A percentile compares a stretch with the other conserved stretches of the same genome.
Evolutionary conservation across 2,329 filamentous ascomycete genomes (phyloP).

Genomic region (Xylariomycetidae sp.): DNA sequence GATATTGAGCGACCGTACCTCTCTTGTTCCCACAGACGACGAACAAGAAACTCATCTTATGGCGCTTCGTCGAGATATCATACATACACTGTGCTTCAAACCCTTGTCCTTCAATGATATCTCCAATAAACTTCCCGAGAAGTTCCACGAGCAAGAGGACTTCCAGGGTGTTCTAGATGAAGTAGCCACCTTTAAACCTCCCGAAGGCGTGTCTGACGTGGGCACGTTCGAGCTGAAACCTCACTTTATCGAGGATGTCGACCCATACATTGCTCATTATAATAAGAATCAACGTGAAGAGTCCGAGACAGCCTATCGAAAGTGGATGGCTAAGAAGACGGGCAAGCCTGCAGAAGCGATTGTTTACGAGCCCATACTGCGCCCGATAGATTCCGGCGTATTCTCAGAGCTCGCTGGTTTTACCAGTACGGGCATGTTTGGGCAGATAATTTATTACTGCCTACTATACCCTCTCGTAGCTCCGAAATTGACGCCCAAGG

Average conservation of each 20-base stretch:
- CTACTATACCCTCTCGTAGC: conserved; percentile 75
- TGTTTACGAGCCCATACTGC: conserved; percentile 84
- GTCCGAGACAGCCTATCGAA: conserved; percentile 82
- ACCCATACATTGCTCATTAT: conserved; percentile 94
- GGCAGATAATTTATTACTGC: conserved; percentile 84
- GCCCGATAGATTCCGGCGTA: conserved; percentile 68
- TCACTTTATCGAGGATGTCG: conserved; percentile 80
- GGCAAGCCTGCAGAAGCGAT: conserved; percentile 78
- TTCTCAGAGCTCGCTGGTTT: conserved; percentile 76
- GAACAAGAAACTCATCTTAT: conserved; percentile 61
- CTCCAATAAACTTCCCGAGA: conserved; percentile 78
- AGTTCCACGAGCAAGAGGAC: conserved; percentile 81
- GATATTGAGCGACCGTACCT: conserved; percentile 81
- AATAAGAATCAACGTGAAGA: conserved; percentile 97
- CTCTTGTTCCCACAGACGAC: conserved; percentile 65
- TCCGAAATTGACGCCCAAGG: conserved; percentile 62
- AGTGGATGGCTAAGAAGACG: conserved; percentile 80
- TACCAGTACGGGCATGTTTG: conserved; percentile 79
- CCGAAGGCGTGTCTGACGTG: conserved; percentile 86
- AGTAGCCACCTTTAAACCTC: conserved; percentile 83
- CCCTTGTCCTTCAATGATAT: conserved; percentile 93
- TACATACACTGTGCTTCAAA: conserved; percentile 93
- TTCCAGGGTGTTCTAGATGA: conserved; percentile 81
- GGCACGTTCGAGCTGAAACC: conserved; percentile 91
- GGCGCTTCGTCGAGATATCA: conserved; percentile 82